These are phyloP conservation scores for Cryptococcus sp. DNA, from an alignment of 1,284 basidiomycete species.

Conservation along the genomic window DNA sequence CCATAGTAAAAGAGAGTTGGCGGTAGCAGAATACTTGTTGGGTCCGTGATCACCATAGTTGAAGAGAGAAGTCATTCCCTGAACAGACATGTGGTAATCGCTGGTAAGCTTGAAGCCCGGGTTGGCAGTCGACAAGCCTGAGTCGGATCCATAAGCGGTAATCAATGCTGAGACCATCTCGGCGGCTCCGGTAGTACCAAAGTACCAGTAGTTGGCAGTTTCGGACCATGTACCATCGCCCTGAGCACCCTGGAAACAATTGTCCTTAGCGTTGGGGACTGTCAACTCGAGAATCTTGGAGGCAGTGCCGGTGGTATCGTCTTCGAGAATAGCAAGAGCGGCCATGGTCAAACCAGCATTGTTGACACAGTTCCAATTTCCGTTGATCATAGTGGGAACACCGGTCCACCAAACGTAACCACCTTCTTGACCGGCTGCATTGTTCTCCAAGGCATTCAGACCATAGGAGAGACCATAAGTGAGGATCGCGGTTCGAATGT, in stretches of 20 bases:
- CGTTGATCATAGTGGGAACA: constrained; percentile 44
- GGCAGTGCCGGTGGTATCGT: constrained; percentile 74
- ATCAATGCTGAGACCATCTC: constrained; percentile 81
- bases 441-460: constrained; percentile 52
- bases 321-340: constrained; percentile 81
- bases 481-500: constrained; percentile 72
- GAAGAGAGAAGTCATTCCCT: constrained; percentile 82
- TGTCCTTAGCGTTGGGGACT: constrained; percentile 67
- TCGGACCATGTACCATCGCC: constrained; percentile 91
- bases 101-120: constrained; percentile 69
- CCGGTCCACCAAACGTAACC: constrained; percentile 52
- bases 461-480: constrained; percentile 71
- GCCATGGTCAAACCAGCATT: constrained; percentile 87
- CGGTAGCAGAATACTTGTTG: constrained; percentile 67
- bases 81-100: constrained; percentile 84
- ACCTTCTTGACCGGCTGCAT: background rate
- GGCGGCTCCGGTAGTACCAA: constrained; percentile 87
- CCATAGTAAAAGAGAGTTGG: constrained; percentile 59
- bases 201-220: constrained; percentile 95
- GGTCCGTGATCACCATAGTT: constrained; percentile 91
- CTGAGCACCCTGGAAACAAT: constrained; percentile 65
- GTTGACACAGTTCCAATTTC: constrained; percentile 98
- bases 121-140: constrained; percentile 68
- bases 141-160: constrained; percentile 79
- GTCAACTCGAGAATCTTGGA: constrained; percentile 61